Base-by-base conservation (phyloP, 2,329 filamentous ascomycete genomes). In the Pseudonectria foliicola region DNA sequence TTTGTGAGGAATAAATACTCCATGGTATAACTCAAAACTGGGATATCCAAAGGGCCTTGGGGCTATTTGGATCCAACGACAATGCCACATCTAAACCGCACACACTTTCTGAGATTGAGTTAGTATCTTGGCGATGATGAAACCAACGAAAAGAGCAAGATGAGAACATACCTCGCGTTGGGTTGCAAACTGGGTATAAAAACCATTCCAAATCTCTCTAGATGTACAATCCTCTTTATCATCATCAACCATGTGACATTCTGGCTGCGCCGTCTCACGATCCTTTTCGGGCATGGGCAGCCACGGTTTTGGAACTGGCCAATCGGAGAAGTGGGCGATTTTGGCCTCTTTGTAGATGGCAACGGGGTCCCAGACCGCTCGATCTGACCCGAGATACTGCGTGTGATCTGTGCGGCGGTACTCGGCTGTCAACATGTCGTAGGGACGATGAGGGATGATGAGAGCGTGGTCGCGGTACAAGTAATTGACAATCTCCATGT, bases 291-390 rank as follows among this genome's bases (percentile, higher is more conserved):
- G 16, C 1, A 45, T 45, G 1, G 29, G 50, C 60, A 44, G 39
- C 68, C 68, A 71, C 1, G 68, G 68, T 39, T 85, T 85, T 1
- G 80, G 78, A 6, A 83, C 47, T 1, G 81, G 82, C 75, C 75
- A 82, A 50, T 86, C 82, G 10, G 75, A 80, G 53, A 85, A 85
- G 54, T 85, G 81, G 3, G 85, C 62, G 5, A 81, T 66, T 43
- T 82, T 83, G 6, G 77, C 75, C 47, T 82, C 76, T 11, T 67
- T 66, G 34, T 74, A 63, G 1, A 68, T 66, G 24, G 54, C 35
- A 39, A 57, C 14, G 0, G 79, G 67, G 48, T 83, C 72, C 77
- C 80, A 85, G 3, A 50, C 45, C 42, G 75, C 74, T 2, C 66
- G 54, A 7, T 64, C 61, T 6, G 48, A 45, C 3, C 55, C 54